Evolutionary conservation across 371 early-diverging fungal species (phyloP).

Genomic region (Chytridiales sp.): DNA sequence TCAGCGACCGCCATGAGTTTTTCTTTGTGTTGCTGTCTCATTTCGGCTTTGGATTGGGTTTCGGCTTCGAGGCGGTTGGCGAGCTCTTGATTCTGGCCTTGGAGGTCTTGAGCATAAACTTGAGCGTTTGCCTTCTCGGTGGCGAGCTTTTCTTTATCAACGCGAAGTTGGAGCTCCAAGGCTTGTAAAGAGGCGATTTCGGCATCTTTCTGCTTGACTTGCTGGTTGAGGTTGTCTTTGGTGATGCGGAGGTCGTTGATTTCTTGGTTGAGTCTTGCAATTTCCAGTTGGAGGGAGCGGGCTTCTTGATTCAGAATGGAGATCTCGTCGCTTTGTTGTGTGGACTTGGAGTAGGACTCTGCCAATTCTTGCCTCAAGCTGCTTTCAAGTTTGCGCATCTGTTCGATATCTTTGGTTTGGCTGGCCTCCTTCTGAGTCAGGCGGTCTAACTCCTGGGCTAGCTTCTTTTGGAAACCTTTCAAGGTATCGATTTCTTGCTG

Average conservation of each 20-base stretch:
- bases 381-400: conserved; percentile 23
- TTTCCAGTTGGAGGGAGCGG: conserved; percentile 30
- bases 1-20: conserved; percentile 35
- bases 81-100: conserved; percentile 29
- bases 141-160: conserved; percentile 28
- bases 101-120: conserved; percentile 19
- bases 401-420: conserved; percentile 32
- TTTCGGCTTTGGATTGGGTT: conserved; percentile 28
- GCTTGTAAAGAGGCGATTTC: conserved; percentile 19
- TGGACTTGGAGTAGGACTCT: conserved; percentile 7
- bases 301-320: conserved; percentile 21
- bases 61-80: conserved; percentile 31
- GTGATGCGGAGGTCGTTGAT: conserved; percentile 23
- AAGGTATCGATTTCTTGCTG: conserved; percentile 34
- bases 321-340: conserved; percentile 27
- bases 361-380: conserved; percentile 34
- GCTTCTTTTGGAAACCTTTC: conserved; percentile 25
- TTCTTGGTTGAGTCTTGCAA: conserved; percentile 25
- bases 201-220: conserved; percentile 16
- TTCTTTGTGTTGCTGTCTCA: conserved; percentile 40
- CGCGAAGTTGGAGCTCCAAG: conserved; percentile 17
- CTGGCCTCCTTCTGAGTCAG: conserved; percentile 4
- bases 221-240: conserved; percentile 23
- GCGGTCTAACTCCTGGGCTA: conserved; percentile 30
- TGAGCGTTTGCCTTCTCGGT: conserved; percentile 24